Evolutionary conservation across 441 rosid genomes (phyloP), one percentile per base, ranked within the genome.

Genomic region (Eugenia klotzschiana): DNA sequence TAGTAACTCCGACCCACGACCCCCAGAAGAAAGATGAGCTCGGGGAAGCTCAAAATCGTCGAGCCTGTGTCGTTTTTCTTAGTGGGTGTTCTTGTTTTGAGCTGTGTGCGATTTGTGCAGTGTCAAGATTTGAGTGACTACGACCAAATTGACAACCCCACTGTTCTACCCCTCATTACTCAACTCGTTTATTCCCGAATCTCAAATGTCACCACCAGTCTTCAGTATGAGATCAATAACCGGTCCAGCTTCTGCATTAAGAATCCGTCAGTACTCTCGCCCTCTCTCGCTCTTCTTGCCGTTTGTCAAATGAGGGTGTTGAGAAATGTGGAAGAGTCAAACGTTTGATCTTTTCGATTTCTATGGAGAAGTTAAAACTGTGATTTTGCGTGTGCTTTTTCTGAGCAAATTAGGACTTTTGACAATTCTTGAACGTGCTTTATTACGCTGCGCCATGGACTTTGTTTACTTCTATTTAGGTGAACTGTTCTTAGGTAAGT

Each of bases 241-340:
- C 84, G 88, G 52, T 91, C 94, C 82, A 89, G 90, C 57, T 94
- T 93, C 91, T 96, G 98, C 88, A 86, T 96, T 79, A 93, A 84
- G 88, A 91, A 95, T 90, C 92, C 91, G 98, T 96, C 54, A 92
- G 96, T 90, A 84, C 26, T 82, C 22, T 4, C 77, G 14, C 60
- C 3, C 58, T 29, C 41, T 2, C 72, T 60, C 23, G 77, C 43
- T 33, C 25, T 73, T 58, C 69, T 50, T 72, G 64, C 12, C 12
- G 23, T 79, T 85, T 81, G 49, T 40, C 77, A 77, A 37, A n/a
- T 57, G 41, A 29, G 79, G 57, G 82, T 81, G 5, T 23, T 33
- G 51, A 80, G 60, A 51, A 13, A 26, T 26, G 56, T n/a, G 6
- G 14, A 27, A 20, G 33, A 25, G 58, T 58, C 57, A 79, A 23